These are phyloP conservation scores for slime mould (Dictyostelium discoideum) DNA, from an alignment of 78 protist genomes.

Conservation along the genomic window DNA sequence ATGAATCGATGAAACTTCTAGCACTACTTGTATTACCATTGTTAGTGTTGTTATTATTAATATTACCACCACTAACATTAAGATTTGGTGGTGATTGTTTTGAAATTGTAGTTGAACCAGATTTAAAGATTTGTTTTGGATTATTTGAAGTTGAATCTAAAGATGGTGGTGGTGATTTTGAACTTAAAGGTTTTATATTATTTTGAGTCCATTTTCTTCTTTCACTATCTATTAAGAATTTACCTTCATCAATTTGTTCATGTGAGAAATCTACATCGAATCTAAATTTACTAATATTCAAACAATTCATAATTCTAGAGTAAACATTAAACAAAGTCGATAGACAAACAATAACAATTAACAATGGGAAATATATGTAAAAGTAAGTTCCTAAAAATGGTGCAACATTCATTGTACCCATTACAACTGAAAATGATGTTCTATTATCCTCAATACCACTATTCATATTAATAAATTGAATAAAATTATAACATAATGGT, in stretches of 20 bases:
- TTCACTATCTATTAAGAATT: conserved; percentile 12
- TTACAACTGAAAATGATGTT: conserved; percentile 44
- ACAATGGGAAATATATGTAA: conserved; percentile 78
- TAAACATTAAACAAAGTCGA: conserved; percentile 64
- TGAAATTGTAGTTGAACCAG: conserved; percentile 13
- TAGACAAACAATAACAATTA: conserved; percentile 63
- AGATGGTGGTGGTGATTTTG: background rate
- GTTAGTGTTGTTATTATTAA: background rate
- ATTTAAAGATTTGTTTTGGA: conserved; percentile 2
- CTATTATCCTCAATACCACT: background rate
- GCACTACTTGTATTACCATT: background rate
- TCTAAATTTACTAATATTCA: conserved; percentile 47
- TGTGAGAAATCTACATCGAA: conserved; percentile 68
- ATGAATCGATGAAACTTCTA: background rate
- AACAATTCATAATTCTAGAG: conserved; percentile 48
- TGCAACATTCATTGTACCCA: conserved; percentile 45
- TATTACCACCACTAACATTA: background rate
- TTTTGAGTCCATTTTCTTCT: conserved; percentile 30
- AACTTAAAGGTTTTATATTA: background rate
- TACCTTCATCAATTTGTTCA: conserved; percentile 73
- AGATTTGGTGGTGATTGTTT: background rate
- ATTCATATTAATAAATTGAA: conserved; percentile 26
- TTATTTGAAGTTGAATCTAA: background rate
- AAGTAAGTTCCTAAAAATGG: conserved; percentile 78
- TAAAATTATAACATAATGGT: conserved; percentile 77